Base-by-base conservation (phyloP, 306 rosid species). In the Trifolium fragiferum region DNA sequence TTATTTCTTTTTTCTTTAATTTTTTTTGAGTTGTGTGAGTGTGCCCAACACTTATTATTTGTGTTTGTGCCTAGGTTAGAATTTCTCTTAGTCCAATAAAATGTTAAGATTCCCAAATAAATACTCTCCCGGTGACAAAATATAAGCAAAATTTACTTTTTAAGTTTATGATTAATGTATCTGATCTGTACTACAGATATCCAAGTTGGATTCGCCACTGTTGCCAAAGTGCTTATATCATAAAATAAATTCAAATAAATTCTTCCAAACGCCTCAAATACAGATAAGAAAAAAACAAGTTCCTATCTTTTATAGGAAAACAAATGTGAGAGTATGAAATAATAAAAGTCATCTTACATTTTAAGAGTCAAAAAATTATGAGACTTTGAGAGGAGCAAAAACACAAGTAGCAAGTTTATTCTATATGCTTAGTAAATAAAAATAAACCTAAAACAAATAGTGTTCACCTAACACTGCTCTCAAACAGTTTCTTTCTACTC, bases 321-420 rank as follows among this genome's bases (percentile, higher is more conserved):
- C 14, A 62, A 84, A 70, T 70, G 83, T 67, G 83, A 62, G 65
- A 47, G 82, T 73, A 72, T 80, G 32, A 18, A 40, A 73, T 66
- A 47, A 76, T 37, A 73, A 16, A 80, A 75, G 19, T 74, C 73
- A 44, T 72, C 35, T 51, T n/a, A 55, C 55, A 65, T 70, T 79
- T 66, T 18, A 76, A 59, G 80, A 77, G 68, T 16, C 53, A 78
- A 78, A 82, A 78, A 85, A 68, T 44, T 60, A 47, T 73, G 85
- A 16, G 78, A 59, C 74, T 44, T 44, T 33, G 54, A 20, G 33
- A 4, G 70, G 64, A 61, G 2, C 8, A 10, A 58, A 53, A 55
- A 73, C 81, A 74, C 49, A 84, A 78, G 53, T 44, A 66, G 63
- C 83, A 71, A 71, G 68, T 79, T 81, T 84, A 84, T 87, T 85